Evolutionary conservation across 352 stramenopile species (phyloP).

Genomic region (Phytophthora niederhauseri): DNA sequence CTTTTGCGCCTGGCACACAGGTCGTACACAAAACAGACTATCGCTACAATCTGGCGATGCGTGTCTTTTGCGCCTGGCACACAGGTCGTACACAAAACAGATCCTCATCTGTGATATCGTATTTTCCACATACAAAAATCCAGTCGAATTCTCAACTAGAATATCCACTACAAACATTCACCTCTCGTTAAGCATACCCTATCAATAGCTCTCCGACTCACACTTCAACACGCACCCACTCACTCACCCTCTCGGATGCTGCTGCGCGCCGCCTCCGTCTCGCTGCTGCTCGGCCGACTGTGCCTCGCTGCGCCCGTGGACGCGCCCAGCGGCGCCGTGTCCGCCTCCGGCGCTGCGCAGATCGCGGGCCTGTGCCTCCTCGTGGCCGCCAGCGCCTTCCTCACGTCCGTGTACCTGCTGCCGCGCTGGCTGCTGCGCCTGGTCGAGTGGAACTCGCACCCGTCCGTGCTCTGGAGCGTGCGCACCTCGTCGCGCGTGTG

Average conservation of each 20-base stretch:
- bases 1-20: background rate
- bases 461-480: constrained; percentile 79
- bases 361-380: constrained; percentile 34
- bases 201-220: too few relatives aligned
- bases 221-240: background rate
- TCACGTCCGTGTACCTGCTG: constrained; percentile 70
- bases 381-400: constrained; percentile 35
- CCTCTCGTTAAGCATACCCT: too few relatives aligned
- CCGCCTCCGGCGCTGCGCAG: constrained; percentile 7
- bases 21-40: background rate
- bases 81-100: too few relatives aligned
- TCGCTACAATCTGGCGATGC: background rate
- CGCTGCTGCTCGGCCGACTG: background rate
- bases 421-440: constrained; percentile 71
- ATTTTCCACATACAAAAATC: too few relatives aligned
- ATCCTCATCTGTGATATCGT: too few relatives aligned
- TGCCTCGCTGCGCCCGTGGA: constrained; percentile 4
- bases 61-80: background rate
- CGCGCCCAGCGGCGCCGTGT: background rate
- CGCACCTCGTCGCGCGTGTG: constrained; percentile 58
- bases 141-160: too few relatives aligned
- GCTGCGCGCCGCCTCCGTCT: background rate
- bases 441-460: constrained; percentile 69
- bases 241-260: background rate
- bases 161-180: too few relatives aligned